These are phyloP conservation scores for Eucommia ulmoides DNA, from an alignment of 257 asterid genomes.

Conservation along the genomic window DNA sequence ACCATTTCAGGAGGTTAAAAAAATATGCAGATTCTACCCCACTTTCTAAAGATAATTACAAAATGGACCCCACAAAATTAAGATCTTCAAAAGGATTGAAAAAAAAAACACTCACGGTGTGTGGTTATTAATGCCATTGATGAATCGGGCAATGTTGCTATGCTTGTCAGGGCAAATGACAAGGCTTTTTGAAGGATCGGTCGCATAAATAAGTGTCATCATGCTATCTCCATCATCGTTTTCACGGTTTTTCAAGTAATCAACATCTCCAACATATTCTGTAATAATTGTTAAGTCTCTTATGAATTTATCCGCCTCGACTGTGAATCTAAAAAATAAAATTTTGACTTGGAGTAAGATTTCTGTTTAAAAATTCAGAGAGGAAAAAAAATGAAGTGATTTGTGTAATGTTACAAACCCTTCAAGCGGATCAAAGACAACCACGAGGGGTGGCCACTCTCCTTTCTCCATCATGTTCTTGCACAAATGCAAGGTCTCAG, in stretches of 20 bases:
- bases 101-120: constrained; percentile 37
- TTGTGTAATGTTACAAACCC: constrained; percentile 34
- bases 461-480: constrained; percentile 81
- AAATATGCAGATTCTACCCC: background rate
- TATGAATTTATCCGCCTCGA: constrained; percentile 70
- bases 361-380: background rate
- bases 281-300: constrained; percentile 81
- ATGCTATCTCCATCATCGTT: constrained; percentile 86
- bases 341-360: too few species aligned
- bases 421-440: constrained; percentile 66
- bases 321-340: constrained; percentile 92
- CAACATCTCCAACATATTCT: constrained; percentile 92
- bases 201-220: constrained; percentile 80
- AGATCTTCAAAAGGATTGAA: background rate
- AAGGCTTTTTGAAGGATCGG: constrained; percentile 51
- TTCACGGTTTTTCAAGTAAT: constrained; percentile 56
- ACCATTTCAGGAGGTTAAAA: background rate
- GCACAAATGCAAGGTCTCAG: constrained; percentile 56
- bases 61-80: too few species aligned
- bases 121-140: constrained; percentile 93
- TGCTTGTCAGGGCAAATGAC: constrained; percentile 84
- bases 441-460: constrained; percentile 92
- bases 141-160: constrained; percentile 83
- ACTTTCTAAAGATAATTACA: too few species aligned
- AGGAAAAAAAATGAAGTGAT: background rate